Evolutionary conservation across 768 basidiomycete species (phyloP).

Genomic region (Hysterangium stoloniferum): DNA sequence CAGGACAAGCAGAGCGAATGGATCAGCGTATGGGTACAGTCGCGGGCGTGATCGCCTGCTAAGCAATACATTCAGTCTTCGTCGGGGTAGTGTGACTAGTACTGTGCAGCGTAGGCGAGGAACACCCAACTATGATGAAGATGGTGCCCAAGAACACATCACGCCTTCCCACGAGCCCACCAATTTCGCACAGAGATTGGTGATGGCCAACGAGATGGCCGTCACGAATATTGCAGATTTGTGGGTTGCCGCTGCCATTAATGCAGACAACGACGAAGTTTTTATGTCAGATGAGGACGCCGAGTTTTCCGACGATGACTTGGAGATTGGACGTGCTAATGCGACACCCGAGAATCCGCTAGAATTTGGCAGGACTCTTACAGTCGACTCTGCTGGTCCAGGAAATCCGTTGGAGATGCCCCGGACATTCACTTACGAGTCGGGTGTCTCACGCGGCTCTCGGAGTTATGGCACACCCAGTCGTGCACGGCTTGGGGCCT

Average conservation of each 20-base stretch:
- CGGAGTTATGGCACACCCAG: background rate
- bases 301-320: conserved; percentile 28
- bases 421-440: background rate
- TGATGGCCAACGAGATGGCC: conserved; percentile 92
- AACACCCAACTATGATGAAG: conserved; percentile 33
- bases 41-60: conserved; percentile 46
- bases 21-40: conserved; percentile 75
- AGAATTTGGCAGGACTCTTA: background rate
- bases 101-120: conserved; percentile 42
- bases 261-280: conserved; percentile 84
- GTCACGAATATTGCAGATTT: conserved; percentile 93
- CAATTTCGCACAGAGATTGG: conserved; percentile 79
- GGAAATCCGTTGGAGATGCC: conserved; percentile 3
- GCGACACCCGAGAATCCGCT: conserved; percentile 13
- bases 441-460: background rate
- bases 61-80: conserved; percentile 36
- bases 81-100: conserved; percentile 46
- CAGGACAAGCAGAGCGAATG: conserved; percentile 53
- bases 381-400: background rate
- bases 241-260: conserved; percentile 97
- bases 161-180: conserved; percentile 31
- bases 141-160: conserved; percentile 20
- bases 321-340: conserved; percentile 22
- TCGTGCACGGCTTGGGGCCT: background rate
- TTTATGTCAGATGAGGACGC: conserved; percentile 52